These are phyloP conservation scores for Lepidium didymum DNA, from an alignment of 345 rosid species.

Conservation along the genomic window DNA sequence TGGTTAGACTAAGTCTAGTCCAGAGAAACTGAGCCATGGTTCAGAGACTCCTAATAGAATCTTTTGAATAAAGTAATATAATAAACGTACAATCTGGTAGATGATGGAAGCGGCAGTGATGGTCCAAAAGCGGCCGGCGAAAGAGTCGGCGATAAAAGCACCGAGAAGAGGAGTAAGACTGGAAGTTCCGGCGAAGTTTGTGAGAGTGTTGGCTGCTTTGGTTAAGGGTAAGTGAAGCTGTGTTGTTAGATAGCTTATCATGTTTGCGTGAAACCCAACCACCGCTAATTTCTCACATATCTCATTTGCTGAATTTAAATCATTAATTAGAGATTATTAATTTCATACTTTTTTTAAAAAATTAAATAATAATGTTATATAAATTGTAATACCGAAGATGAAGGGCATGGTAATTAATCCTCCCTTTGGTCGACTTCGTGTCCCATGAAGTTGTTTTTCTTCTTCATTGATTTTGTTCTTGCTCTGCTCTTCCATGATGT, in stretches of 20 bases:
- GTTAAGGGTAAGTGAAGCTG: conserved; percentile 85
- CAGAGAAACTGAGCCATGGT: background rate
- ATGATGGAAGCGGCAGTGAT: conserved; percentile 57
- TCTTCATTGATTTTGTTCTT: conserved; percentile 26
- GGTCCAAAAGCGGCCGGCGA: conserved; percentile 89
- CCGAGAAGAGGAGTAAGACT: conserved; percentile 85
- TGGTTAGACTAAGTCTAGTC: background rate
- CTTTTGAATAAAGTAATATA: too few species aligned
- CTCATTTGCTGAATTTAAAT: conserved; percentile 60
- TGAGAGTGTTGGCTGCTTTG: conserved; percentile 86
- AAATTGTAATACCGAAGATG: conserved; percentile 48
- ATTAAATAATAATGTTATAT: background rate
- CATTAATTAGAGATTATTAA: background rate
- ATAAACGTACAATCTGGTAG: conserved; percentile 46
- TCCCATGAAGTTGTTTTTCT: conserved; percentile 27
- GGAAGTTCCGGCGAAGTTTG: conserved; percentile 80
- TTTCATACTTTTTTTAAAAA: too few species aligned
- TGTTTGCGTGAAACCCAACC: conserved; percentile 71
- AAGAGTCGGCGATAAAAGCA: conserved; percentile 78
- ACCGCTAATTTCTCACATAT: conserved; percentile 85
- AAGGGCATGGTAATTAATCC: conserved; percentile 72
- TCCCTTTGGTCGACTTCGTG: conserved; percentile 36
- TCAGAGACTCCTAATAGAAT: too few species aligned
- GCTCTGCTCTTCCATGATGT: conserved; percentile 29
- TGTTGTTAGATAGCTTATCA: conserved; percentile 81